phyloP scores from a whole-genome alignment of 1,284 basidiomycete species.

The Cryptococcus deneoformans region DNA sequence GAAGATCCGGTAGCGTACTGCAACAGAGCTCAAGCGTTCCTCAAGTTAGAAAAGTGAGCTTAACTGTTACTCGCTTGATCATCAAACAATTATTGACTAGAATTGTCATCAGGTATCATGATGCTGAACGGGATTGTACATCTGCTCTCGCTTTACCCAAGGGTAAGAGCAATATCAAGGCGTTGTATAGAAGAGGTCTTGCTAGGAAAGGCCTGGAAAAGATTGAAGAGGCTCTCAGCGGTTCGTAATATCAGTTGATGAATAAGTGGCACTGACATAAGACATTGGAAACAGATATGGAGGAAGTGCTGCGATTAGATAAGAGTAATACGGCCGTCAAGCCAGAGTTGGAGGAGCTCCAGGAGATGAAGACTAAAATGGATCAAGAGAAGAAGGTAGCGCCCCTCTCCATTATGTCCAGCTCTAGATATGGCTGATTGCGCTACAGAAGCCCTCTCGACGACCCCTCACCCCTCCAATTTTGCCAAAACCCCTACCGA shows the following conservation, averaged over 20 bases:
- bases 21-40: conserved; percentile 47
- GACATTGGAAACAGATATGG: conserved; percentile 22
- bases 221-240: conserved; percentile 26
- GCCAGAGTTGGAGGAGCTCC: conserved; percentile 33
- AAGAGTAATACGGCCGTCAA: conserved; percentile 28
- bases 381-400: conserved; percentile 4
- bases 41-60: conserved; percentile 46
- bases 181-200: conserved; percentile 41
- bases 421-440: background rate
- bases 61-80: background rate
- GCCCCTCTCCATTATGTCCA: background rate
- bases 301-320: conserved; percentile 25
- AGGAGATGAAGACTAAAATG: conserved; percentile 4
- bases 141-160: conserved; percentile 26
- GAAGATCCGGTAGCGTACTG: conserved; percentile 34
- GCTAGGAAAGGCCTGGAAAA: conserved; percentile 35
- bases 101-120: conserved; percentile 26
- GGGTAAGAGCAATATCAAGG: conserved; percentile 37
- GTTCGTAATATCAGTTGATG: conserved; percentile 11
- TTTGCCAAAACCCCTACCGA: conserved; percentile 1
- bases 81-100: background rate
- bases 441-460: conserved; percentile 1
- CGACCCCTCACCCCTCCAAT: conserved; percentile 10
- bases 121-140: conserved; percentile 46
- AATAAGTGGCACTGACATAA: background rate